Conservation (phyloP, 148 eudicot species). For the Rheum nobile region DNA sequence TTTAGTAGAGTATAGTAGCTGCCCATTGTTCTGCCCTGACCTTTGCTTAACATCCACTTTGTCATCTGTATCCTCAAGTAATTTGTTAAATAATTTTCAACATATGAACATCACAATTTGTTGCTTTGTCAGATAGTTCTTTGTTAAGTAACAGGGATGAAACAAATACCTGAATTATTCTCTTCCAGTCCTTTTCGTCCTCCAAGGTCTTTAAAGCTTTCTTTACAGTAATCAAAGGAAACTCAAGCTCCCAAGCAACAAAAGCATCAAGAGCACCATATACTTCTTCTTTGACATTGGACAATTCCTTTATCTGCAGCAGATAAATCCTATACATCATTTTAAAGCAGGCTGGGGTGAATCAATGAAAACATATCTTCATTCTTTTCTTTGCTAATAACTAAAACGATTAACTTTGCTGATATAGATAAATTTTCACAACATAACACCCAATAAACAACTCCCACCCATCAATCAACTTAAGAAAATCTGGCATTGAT, state of each 20-base stretch:
- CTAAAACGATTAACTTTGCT: neutral
- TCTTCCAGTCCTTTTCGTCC: slow-evolving; percentile 69
- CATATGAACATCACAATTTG: neutral
- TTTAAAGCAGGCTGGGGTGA: neutral
- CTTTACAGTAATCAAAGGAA: slow-evolving; percentile 81
- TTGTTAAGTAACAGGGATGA: neutral
- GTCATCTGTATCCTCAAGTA: slow-evolving; percentile 39
- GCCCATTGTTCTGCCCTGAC: slow-evolving; percentile 96
- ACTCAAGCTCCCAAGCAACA: slow-evolving; percentile 95
- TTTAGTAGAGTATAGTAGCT: slow-evolving; percentile 61
- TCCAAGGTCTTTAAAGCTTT: slow-evolving; percentile 77
- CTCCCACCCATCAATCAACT: neutral
- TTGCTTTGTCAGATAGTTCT: neutral
- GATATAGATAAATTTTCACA: neutral
- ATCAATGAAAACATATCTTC: neutral
- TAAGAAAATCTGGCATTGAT: neutral
- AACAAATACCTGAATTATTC: slow-evolving; percentile 67
- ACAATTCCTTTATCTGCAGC: slow-evolving; percentile 63
- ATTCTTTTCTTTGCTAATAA: neutral
- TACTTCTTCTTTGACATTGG: slow-evolving; percentile 97
- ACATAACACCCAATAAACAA: neutral
- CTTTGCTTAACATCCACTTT: slow-evolving; percentile 99
- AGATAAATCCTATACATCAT: neutral
- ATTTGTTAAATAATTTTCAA: neutral
- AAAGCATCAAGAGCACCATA: slow-evolving; percentile 93